phyloP scores from a whole-genome alignment of 1,284 basidiomycete species.

The Meira miltonrushii region DNA sequence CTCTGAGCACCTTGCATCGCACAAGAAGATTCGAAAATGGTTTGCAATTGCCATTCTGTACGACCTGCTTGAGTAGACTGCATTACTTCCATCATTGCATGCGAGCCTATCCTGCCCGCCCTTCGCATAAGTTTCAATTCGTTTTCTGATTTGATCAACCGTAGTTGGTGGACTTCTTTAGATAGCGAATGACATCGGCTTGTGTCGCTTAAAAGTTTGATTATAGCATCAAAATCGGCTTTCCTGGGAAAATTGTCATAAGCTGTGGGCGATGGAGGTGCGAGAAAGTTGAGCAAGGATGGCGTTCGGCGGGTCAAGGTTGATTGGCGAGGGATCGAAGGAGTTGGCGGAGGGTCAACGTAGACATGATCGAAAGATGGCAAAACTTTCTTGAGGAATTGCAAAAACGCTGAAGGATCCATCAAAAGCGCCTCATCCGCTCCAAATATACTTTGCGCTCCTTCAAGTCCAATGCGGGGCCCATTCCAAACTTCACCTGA shows the following conservation, averaged over 20 bases:
- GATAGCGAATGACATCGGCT: conserved; percentile 39
- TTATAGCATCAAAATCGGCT: conserved; percentile 45
- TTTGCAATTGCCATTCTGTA: conserved; percentile 39
- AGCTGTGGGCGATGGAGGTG: conserved; percentile 35
- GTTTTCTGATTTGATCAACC: conserved; percentile 40
- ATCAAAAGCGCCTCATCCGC: conserved; percentile 42
- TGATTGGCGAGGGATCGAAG: conserved; percentile 31
- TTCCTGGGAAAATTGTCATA: conserved; percentile 45
- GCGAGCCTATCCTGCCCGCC: conserved; percentile 36
- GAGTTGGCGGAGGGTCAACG: conserved; percentile 38
- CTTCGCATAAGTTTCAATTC: conserved; percentile 47
- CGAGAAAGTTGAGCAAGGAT: conserved; percentile 44
- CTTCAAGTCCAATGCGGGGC: conserved; percentile 57
- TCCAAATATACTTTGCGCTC: conserved; percentile 43
- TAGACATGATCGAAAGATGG: conserved; percentile 40
- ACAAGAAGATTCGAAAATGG: conserved; percentile 45
- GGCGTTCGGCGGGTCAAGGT: conserved; percentile 11
- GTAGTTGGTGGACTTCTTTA: conserved; percentile 36
- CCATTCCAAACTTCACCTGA: conserved; percentile 89
- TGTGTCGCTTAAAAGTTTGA: conserved; percentile 40
- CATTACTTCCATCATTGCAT: conserved; percentile 48
- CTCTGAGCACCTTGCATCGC: conserved; percentile 37
- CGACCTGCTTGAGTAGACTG: conserved; percentile 28
- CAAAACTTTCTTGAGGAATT: conserved; percentile 33
- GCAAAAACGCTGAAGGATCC: conserved; percentile 33